A percentile compares a stretch with the other conserved stretches of the same genome.
phyloP scores from a whole-genome alignment of 1,284 basidiomycete genomes.

The Marasmius oreades region DNA sequence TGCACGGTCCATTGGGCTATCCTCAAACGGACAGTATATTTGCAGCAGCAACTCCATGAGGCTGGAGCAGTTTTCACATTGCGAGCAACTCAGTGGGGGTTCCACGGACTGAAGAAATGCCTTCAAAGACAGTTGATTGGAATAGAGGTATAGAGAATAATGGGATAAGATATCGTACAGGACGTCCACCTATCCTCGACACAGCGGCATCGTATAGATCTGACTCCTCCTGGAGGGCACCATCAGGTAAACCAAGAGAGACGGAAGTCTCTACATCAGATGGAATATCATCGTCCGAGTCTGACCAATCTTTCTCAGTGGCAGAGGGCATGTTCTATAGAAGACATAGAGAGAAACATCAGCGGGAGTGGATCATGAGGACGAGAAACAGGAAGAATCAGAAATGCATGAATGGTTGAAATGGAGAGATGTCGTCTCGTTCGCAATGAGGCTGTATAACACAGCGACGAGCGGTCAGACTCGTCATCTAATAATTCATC shows the following conservation, averaged over 20 bases:
- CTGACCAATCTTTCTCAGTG: slow-evolving; percentile 66
- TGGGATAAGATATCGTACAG: slow-evolving; percentile 61
- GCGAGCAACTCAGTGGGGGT: slow-evolving; percentile 50
- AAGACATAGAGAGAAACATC: slow-evolving; percentile 19
- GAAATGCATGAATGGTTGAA: slow-evolving; percentile 89
- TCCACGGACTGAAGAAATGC: slow-evolving; percentile 53
- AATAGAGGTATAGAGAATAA: slow-evolving; percentile 32
- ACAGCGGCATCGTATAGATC: slow-evolving; percentile 72
- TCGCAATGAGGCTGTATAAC: slow-evolving; percentile 52
- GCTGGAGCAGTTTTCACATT: slow-evolving; percentile 65
- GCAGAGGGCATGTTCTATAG: slow-evolving; percentile 30
- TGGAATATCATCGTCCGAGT: slow-evolving; percentile 62
- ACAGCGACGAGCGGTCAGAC: slow-evolving; percentile 63
- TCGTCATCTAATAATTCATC: slow-evolving; percentile 89
- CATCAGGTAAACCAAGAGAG: slow-evolving; percentile 75
- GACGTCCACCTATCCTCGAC: slow-evolving; percentile 81
- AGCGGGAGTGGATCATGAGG: slow-evolving; percentile 18
- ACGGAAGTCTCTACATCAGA: slow-evolving; percentile 66
- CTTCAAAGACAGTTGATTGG: slow-evolving; percentile 41
- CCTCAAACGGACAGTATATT: slow-evolving; percentile 83
- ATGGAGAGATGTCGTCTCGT: slow-evolving; percentile 62
- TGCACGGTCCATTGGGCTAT: slow-evolving; percentile 76
- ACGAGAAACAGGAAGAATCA: slow-evolving; percentile 44
- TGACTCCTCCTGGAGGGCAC: slow-evolving; percentile 46
- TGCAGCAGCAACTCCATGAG: slow-evolving; percentile 79